Evolutionary conservation across 176 grass and related monocot genomes (phyloP), one percentile per base, ranked within the genome.

Genomic region (Musa itinerans): DNA sequence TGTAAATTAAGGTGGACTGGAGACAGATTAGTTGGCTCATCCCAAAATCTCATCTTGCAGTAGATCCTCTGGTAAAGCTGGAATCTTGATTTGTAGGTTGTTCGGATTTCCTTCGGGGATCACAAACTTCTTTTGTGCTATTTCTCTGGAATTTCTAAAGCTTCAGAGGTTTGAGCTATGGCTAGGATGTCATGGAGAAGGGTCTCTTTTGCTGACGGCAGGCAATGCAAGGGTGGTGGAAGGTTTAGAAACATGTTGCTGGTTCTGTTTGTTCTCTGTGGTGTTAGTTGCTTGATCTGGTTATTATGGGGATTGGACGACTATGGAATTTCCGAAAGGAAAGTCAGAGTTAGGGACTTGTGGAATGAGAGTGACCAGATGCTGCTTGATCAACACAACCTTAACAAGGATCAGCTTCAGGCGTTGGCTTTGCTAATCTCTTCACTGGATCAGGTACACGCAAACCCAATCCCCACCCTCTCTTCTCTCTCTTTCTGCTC

Each of bases 391-490:
- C 77, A 85, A 49, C 73, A 83, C 65, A 88, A 92, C 70, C 73
- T 88, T 57, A 88, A 78, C 82, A 74, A 78, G 52, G 78, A 54
- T 75, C 86, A 92, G 76, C 86, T 83, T 74, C 83, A 81, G 72
- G 80, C 74, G 1, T 78, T 92, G 53, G 70, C 68, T 11, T 72
- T 77, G 1, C 78, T 92, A 25, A 58, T 86, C 14, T 79, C 81
- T 54, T 86, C 75, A 2, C 75, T 83, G 8, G 74, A 68, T 68
- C 65, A 88, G 86, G 89, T 92, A 43, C 34, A 43, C 4, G 34
- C 34, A 43, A 43, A 43, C 34, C 34, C 34, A 43, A 43, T 43
- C 34, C 86, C n/a, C 52, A 20, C 17, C 61, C 53, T 3, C 16
- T 34, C 19, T 59, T 34, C 57, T 19, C 57, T 17, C 57, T 61